A percentile compares a stretch with the other conserved stretches of the same genome.
Evolutionary conservation across 1,284 basidiomycete genomes (phyloP).

Genomic region (Rugosomyces carneus): DNA sequence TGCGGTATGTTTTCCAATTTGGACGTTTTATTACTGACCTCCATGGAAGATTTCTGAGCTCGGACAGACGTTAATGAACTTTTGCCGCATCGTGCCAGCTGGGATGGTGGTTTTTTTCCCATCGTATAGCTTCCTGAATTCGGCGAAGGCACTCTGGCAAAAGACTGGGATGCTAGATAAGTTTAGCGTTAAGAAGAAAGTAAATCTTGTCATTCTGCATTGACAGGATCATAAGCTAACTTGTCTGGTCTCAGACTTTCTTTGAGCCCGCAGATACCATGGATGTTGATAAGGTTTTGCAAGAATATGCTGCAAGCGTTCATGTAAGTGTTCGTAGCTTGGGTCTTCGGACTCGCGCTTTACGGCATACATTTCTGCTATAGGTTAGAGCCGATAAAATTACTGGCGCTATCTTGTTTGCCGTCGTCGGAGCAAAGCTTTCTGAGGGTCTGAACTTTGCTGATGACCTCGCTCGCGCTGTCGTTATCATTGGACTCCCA

Average conservation of each 20-base stretch:
- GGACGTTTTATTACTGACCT: background rate
- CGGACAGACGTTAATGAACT: conserved; percentile 78
- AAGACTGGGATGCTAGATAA: conserved; percentile 56
- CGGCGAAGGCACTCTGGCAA: conserved; percentile 65
- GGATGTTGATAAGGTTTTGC: conserved; percentile 74
- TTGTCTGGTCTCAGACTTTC: conserved; percentile 55
- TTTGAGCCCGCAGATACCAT: conserved; percentile 78
- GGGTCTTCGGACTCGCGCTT: background rate
- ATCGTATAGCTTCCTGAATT: conserved; percentile 81
- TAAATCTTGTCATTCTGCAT: conserved; percentile 13
- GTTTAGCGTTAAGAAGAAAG: conserved; percentile 70
- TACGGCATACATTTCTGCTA: background rate
- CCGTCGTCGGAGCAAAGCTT: conserved; percentile 94
- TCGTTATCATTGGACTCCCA: conserved; percentile 87
- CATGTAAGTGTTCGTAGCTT: background rate
- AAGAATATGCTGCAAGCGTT: conserved; percentile 66
- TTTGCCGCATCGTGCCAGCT: conserved; percentile 73
- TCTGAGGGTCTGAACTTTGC: conserved; percentile 97
- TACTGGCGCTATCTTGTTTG: conserved; percentile 76
- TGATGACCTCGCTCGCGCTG: conserved; percentile 83
- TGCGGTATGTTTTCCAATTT: conserved; percentile 41
- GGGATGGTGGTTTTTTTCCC: conserved; percentile 95
- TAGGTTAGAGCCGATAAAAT: conserved; percentile 27
- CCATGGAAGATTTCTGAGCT: conserved; percentile 69
- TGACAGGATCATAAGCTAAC: background rate